Conservation (phyloP, 495 filamentous ascomycete genomes). For the Neurospora sp. region DNA sequence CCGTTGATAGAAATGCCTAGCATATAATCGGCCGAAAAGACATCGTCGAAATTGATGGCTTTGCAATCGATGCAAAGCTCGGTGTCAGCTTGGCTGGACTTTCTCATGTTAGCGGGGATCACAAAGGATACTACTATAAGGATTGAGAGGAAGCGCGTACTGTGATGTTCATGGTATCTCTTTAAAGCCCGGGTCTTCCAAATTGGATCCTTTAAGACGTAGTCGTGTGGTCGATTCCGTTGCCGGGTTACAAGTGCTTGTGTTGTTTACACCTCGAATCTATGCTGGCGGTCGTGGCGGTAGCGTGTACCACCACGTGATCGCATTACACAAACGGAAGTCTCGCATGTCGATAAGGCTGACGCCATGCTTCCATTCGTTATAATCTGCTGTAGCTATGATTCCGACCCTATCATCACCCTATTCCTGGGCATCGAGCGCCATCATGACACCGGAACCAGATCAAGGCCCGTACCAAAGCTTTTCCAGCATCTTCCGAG, state of each 20-base stretch:
- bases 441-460: not conserved
- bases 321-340: not conserved
- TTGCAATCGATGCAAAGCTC: not conserved
- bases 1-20: accelerated
- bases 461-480: not conserved
- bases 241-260: not conserved
- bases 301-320: not conserved
- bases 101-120: not conserved
- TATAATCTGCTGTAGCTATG: not conserved
- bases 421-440: not conserved
- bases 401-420: not conserved
- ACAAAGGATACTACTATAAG: not conserved
- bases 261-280: not conserved
- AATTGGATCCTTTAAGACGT: not conserved
- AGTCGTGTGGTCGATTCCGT: not conserved
- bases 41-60: not conserved
- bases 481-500: not conserved
- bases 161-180: not conserved
- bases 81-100: not conserved
- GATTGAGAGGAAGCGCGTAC: not conserved
- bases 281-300: not conserved
- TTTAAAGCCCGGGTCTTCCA: not conserved
- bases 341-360: not conserved
- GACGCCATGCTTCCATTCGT: not conserved
- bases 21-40: not conserved